Evolutionary conservation across 148 eudicot genomes (phyloP), one percentile per base, ranked within the genome.

Genomic region (Selenicereus undatus): DNA sequence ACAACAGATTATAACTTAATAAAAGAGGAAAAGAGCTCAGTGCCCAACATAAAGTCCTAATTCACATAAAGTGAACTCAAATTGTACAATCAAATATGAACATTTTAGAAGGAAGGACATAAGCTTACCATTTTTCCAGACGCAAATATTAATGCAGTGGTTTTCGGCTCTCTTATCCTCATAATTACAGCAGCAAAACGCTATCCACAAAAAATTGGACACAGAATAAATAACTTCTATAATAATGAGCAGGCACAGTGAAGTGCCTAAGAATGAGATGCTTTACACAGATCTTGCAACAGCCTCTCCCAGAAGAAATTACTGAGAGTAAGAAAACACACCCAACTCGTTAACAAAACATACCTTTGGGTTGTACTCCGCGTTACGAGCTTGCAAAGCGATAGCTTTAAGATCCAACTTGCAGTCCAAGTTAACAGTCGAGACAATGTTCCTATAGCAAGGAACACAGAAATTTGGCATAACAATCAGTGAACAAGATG

Each of bases 111-210:
- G 52, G 30, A 24, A 39, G 43, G 11, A 6, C 74, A 80, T 43
- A 73, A 51, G 68, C 91, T 87, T 75, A 93, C 97, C 93, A 93
- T 90, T 77, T 91, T 91, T 22, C 97, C 97, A 83, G 97, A 91
- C 82, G 94, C 94, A 86, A 93, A 93, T 48, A 93, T 91, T 11
- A 93, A 77, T 8, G 97, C 97, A 7, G 97, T 93, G 1, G 97
- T 93, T 78, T 93, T 93, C 77, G 97, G 97, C 56, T 93, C 94
- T 79, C 92, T 89, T 56, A 93, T 91, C 88, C 97, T 90, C 97
- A 93, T 91, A 60, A 90, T 93, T n/a, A 93, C 97, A 32, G 97
- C 97, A 83, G 92, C 91, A 86, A 93, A 93, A 89, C 95, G 97
- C 95, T 93, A 88, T 39, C 43, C 43, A 39, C 43, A 27, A 81